A percentile compares a stretch with the other conserved stretches of the same genome.
These are phyloP conservation scores for Prunus padus DNA, from an alignment of 306 rosid genomes.

Conservation along the genomic window DNA sequence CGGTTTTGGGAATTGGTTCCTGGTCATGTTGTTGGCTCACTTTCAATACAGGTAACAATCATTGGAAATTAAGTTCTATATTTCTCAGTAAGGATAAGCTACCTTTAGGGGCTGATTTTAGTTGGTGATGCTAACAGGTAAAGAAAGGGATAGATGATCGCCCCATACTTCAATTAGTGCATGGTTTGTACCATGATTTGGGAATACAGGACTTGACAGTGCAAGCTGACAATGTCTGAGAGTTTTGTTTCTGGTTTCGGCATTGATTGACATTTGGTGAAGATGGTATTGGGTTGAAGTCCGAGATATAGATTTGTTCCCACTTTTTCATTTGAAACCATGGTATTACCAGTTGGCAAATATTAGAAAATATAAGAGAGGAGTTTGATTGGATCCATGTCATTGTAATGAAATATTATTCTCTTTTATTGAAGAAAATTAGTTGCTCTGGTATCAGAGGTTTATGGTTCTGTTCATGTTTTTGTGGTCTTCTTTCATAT, in stretches of 20 bases:
- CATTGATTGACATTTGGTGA: neutral
- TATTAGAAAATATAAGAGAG: neutral
- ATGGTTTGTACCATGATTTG: constrained; percentile 81
- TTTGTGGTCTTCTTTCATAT: neutral
- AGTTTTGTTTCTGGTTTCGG: constrained; percentile 3
- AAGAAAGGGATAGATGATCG: constrained; percentile 70
- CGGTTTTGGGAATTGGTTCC: constrained; percentile 98
- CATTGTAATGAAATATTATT: neutral
- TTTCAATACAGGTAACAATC: constrained; percentile 57
- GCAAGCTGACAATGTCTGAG: constrained; percentile 63
- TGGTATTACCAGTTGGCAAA: neutral
- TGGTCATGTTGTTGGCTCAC: constrained; percentile 81
- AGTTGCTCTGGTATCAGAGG: neutral
- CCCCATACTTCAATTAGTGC: constrained; percentile 67
- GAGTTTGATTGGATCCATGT: neutral
- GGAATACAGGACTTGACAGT: constrained; percentile 85
- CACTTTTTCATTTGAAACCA: neutral
- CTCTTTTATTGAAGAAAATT: neutral
- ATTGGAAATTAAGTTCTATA: neutral
- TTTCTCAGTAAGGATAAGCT: neutral
- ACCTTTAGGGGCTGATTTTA: constrained; percentile 21
- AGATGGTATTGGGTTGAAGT: neutral
- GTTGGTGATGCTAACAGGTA: constrained; percentile 46
- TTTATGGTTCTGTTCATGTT: neutral
- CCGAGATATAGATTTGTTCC: neutral